A percentile compares a stretch with the other conserved stretches of the same genome.
Conservation (phyloP, 768 basidiomycete genomes). For the Clitopilus hobsonii region DNA sequence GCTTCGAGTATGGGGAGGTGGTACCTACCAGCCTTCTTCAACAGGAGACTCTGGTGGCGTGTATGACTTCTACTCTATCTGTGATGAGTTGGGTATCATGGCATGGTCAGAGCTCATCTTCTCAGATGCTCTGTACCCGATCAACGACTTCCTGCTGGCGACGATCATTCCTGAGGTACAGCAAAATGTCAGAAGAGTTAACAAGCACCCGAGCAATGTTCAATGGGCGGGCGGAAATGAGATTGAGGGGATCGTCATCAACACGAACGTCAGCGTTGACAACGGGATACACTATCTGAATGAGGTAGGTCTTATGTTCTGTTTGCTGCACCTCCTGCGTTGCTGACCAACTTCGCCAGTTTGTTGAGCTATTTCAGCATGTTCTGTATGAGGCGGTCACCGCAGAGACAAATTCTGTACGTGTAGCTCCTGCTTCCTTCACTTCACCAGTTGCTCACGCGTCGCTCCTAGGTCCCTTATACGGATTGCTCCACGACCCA, state of each 20-base stretch:
- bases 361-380: conserved; percentile 45
- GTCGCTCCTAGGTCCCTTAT: conserved; percentile 39
- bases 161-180: conserved; percentile 50
- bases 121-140: conserved; percentile 51
- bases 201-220: conserved; percentile 50
- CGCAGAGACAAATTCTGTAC: conserved; percentile 46
- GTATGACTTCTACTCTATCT: conserved; percentile 53
- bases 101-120: conserved; percentile 62
- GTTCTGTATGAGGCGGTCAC: conserved; percentile 43
- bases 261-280: conserved; percentile 25
- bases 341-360: conserved; percentile 23
- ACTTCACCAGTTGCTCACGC: not conserved
- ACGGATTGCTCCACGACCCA: conserved; percentile 57
- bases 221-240: conserved; percentile 64
- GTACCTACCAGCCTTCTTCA: conserved; percentile 44
- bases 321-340: not conserved
- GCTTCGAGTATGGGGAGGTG: conserved; percentile 60
- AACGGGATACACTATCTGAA: conserved; percentile 46
- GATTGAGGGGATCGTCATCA: conserved; percentile 48
- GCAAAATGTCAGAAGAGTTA: conserved; percentile 52
- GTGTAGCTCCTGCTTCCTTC: conserved; percentile 1
- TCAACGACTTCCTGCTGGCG: conserved; percentile 48
- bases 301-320: conserved; percentile 28
- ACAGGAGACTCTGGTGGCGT: conserved; percentile 34
- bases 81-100: conserved; percentile 57